These are phyloP conservation scores for Datura wrightii DNA, from an alignment of 257 asterid genomes.

Conservation along the genomic window DNA sequence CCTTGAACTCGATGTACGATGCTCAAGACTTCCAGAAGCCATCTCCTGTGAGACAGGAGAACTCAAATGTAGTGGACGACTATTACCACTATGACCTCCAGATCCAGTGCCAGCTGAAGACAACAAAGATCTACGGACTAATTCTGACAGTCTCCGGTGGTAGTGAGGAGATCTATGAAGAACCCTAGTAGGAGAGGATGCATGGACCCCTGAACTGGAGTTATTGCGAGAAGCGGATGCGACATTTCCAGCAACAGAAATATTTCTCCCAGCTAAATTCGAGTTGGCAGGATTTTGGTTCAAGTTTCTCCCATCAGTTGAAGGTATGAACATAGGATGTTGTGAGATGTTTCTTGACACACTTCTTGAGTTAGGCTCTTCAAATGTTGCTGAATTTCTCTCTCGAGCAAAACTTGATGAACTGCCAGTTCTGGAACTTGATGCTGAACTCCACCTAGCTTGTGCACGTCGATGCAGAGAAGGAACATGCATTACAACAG, in stretches of 20 bases:
- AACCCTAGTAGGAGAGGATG: slow-evolving; percentile 58
- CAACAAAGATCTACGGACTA: slow-evolving; percentile 69
- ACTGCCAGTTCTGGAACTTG: slow-evolving; percentile 32
- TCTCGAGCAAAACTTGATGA: slow-evolving; percentile 25
- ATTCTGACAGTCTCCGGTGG: slow-evolving; percentile 68
- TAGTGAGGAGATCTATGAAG: slow-evolving; percentile 60
- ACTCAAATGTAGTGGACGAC: slow-evolving; percentile 45
- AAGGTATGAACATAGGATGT: slow-evolving; percentile 70
- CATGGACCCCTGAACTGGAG: slow-evolving; percentile 50
- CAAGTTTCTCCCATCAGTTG: slow-evolving; percentile 55
- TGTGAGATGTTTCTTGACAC: slow-evolving; percentile 69
- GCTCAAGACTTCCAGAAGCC: slow-evolving; percentile 53
- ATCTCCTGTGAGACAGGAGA: slow-evolving; percentile 55
- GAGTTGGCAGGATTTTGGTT: slow-evolving; percentile 59
- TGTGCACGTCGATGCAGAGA: slow-evolving; percentile 26
- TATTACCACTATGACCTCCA: slow-evolving; percentile 55
- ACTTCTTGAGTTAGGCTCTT: slow-evolving; percentile 48
- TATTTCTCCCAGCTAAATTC: slow-evolving; percentile 53
- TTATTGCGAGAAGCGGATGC: slow-evolving; percentile 53
- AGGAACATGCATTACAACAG: slow-evolving; percentile 21
- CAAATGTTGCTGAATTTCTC: slow-evolving; percentile 46
- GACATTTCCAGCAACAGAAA: slow-evolving; percentile 45
- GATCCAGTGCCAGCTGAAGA: slow-evolving; percentile 58
- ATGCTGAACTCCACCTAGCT: slow-evolving; percentile 30
- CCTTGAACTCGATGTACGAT: slow-evolving; percentile 53